phyloP scores from a whole-genome alignment of 345 rosid genomes.

The Euclidium syriacum region DNA sequence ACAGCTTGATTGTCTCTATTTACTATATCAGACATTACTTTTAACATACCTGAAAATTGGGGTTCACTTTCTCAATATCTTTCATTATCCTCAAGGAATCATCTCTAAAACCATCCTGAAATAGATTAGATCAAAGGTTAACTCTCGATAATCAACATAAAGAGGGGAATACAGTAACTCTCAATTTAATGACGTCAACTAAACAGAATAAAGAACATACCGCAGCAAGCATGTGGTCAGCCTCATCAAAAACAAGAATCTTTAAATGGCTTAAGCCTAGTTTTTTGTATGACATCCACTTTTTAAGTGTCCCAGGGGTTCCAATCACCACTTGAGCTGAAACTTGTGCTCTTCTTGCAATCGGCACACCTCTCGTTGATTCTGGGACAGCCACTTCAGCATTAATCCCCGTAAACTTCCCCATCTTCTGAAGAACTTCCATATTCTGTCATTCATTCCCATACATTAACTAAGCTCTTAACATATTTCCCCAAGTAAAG shows the following conservation, averaged over 20 bases:
- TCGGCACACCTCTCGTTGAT: slow-evolving; percentile 30
- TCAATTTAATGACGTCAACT: background rate
- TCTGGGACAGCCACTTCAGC: slow-evolving; percentile 80
- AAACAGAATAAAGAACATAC: slow-evolving; percentile 31
- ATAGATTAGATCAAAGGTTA: background rate
- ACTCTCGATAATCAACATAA: background rate
- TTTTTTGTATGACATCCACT: slow-evolving; percentile 60
- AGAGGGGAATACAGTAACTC: background rate
- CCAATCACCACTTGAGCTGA: slow-evolving; percentile 85
- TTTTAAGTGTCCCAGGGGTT: slow-evolving; percentile 92
- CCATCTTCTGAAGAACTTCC: slow-evolving; percentile 94
- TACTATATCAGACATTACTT: background rate
- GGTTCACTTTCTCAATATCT: slow-evolving; percentile 53
- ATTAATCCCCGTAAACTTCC: slow-evolving; percentile 73
- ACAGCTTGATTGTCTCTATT: background rate
- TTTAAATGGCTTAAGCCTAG: slow-evolving; percentile 45
- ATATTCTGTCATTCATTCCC: slow-evolving; percentile 51
- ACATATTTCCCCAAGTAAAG: background rate
- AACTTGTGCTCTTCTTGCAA: slow-evolving; percentile 40
- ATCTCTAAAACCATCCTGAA: slow-evolving; percentile 92
- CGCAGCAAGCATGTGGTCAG: slow-evolving; percentile 95
- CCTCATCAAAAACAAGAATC: slow-evolving; percentile 96
- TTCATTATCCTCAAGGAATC: slow-evolving; percentile 88
- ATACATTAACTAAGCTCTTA: background rate
- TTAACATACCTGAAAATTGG: slow-evolving; percentile 67